Conservation (phyloP, 2,329 filamentous ascomycete genomes). For the Talaromyces pinophilus region DNA sequence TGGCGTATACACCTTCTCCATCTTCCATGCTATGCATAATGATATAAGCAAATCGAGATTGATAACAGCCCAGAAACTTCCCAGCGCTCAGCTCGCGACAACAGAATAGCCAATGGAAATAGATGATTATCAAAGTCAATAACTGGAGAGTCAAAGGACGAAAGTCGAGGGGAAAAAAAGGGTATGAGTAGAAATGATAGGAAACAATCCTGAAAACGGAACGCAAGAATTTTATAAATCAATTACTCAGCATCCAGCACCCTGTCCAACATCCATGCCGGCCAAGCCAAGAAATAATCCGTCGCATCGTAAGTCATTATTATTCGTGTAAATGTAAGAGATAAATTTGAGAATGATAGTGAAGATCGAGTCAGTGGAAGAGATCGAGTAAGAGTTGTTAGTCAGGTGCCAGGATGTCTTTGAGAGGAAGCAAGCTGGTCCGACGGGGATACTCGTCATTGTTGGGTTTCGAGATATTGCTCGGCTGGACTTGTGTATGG, state of each 20-base stretch:
- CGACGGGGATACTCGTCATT: conserved; percentile 18
- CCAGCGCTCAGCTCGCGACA: not conserved
- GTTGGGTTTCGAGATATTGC: conserved; percentile 11
- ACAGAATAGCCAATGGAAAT: not conserved
- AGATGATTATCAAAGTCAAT: not conserved
- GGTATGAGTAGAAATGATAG: not conserved
- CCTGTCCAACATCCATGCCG: not conserved
- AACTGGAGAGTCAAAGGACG: not conserved
- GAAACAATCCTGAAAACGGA: not conserved
- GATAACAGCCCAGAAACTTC: not conserved
- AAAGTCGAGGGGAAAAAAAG: conserved; percentile 5
- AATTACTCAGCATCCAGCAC: conserved; percentile 4
- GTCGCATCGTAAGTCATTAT: conserved; percentile 23
- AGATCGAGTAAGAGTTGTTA: not conserved
- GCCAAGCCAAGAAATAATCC: not conserved
- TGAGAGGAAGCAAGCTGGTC: conserved; percentile 19
- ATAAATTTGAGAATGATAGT: not conserved
- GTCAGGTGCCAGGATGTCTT: conserved; percentile 20
- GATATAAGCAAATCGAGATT: not conserved
- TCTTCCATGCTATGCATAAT: conserved; percentile 13
- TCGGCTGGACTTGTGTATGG: conserved; percentile 23
- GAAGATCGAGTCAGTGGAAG: not conserved
- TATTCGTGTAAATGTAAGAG: conserved; percentile 2
- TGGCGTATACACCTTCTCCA: not conserved
- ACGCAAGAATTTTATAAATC: not conserved